Base-by-base conservation (phyloP, 2,329 filamentous ascomycete species). In the Boeremia exigua region DNA sequence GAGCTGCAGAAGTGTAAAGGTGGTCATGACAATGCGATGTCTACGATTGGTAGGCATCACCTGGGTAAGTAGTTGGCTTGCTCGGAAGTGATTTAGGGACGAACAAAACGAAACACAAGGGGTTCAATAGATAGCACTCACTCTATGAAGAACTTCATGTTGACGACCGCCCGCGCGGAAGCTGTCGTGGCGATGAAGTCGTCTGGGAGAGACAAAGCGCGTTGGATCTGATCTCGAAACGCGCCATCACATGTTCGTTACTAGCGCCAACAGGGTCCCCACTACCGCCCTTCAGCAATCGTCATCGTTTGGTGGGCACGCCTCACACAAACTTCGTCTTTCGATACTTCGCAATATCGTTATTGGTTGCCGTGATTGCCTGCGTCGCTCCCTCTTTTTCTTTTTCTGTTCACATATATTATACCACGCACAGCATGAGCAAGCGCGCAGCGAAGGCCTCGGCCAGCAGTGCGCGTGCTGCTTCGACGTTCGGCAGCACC, bases 71-170 rank as follows among this genome's bases (percentile, higher is more conserved):
- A n/a, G n/a, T 23, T 34, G 29, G 11, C 14, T 34, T 27, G 33
- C 4, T 17, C 5, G 11, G 11, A 48, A 6, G 1, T 12, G 25
- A 4, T 15, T 11, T 3, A 32, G 14, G 11, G 15, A 7, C 12
- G 19, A 23, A 7, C 11, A 12, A 6, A 27, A 29, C 8, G 6
- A 6, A 23, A 8, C 28, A 4, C 8, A 25, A 33, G 4, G 7
- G 8, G 14, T 1, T 10, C 12, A n/a, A 14, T 6, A 14, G 17
- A 32, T 17, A 32, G 9, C n/a, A 65, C 79, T 64, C 79, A 87
- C 84, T 90, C 89, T 69, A 92, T 91, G 71, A 88, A 86, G 81
- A 92, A 92, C 81, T 87, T 91, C 89, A 92, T 86, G 66, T 45
- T 34, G 54, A 40, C 47, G 51, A 48, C 53, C 58, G 56, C 59